Conservation (phyloP, 116 monocot species). For the Trichopus zeylanicus region DNA sequence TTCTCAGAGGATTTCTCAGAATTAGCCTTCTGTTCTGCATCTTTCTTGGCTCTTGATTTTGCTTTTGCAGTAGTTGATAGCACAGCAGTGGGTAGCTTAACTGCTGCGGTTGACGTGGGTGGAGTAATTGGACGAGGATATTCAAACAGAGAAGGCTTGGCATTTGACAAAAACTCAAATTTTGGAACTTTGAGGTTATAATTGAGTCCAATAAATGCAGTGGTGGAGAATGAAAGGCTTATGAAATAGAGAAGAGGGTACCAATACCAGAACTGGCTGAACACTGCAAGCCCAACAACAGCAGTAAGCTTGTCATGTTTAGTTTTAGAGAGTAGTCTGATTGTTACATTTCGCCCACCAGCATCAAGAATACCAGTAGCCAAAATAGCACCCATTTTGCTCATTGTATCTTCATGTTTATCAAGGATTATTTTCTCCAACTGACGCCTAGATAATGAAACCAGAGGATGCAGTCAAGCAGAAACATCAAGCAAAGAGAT, state of each 20-base stretch:
- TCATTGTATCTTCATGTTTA: slow-evolving; percentile 99
- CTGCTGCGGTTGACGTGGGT: slow-evolving; percentile 59
- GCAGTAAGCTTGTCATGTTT: slow-evolving; percentile 91
- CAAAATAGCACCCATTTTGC: slow-evolving; percentile 99
- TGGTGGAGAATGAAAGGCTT: slow-evolving; percentile 85
- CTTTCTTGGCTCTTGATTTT: slow-evolving; percentile 82
- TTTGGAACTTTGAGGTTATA: slow-evolving; percentile 90
- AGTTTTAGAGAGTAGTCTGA: slow-evolving; percentile 81
- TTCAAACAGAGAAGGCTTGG: slow-evolving; percentile 89
- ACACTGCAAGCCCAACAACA: slow-evolving; percentile 95
- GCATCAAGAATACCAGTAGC: slow-evolving; percentile 99
- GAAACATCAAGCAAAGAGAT: background rate
- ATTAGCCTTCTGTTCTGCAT: slow-evolving; percentile 63
- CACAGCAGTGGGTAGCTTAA: slow-evolving; percentile 86
- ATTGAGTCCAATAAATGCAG: slow-evolving; percentile 93
- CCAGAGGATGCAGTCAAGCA: background rate
- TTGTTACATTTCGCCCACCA: slow-evolving; percentile 93
- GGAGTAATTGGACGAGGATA: slow-evolving; percentile 74
- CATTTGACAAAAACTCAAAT: slow-evolving; percentile 92
- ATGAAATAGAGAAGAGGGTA: slow-evolving; percentile 96
- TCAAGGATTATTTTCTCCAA: slow-evolving; percentile 94
- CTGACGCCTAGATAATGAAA: slow-evolving; percentile 52
- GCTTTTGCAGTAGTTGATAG: slow-evolving; percentile 91
- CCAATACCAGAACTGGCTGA: slow-evolving; percentile 99
- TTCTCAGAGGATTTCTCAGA: slow-evolving; percentile 32